Percentiles rank a stretch among this genome's conserved stretches.
phyloP scores from a whole-genome alignment of 192 early-diverging fungal species.

The Thamnidium elegans region DNA sequence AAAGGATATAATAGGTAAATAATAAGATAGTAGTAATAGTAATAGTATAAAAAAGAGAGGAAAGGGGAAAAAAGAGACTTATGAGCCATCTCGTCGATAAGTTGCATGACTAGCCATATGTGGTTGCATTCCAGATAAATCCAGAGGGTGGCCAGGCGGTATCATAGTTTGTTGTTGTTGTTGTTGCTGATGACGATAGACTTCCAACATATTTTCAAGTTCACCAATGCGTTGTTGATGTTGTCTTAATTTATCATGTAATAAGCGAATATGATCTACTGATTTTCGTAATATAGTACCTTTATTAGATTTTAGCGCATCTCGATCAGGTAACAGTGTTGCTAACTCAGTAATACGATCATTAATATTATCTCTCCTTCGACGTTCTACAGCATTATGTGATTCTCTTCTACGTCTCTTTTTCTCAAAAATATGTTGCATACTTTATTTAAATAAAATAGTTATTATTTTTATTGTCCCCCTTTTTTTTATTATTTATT shows the following conservation, averaged over 20 bases:
- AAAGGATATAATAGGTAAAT: too few relatives aligned
- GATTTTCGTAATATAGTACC: conserved; percentile 88
- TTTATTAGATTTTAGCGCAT: conserved; percentile 87
- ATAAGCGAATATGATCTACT: conserved; percentile 79
- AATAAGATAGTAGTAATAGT: too few relatives aligned
- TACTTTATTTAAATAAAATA: conserved; percentile 11
- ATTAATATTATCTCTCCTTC: conserved; percentile 96
- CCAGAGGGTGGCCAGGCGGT: conserved; percentile 24
- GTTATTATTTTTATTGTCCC: conserved; percentile 1
- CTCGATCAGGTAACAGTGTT: conserved; percentile 76
- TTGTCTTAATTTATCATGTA: conserved; percentile 24
- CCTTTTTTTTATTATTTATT: not conserved
- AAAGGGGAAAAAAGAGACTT: too few relatives aligned
- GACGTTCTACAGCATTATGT: conserved; percentile 96
- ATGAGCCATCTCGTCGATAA: conserved; percentile 12
- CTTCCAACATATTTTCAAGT: conserved; percentile 28
- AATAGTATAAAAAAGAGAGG: too few relatives aligned
- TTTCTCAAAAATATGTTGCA: conserved; percentile 66
- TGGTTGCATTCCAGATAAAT: conserved; percentile 20
- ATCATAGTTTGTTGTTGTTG: conserved; percentile 4
- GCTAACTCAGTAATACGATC: conserved; percentile 93
- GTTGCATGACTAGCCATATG: conserved; percentile 18
- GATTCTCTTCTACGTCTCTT: conserved; percentile 88
- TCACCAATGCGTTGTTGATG: conserved; percentile 36
- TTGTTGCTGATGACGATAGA: conserved; percentile 13